phyloP scores from a whole-genome alignment of 1,284 basidiomycete species.

The Meira miltonrushii region DNA sequence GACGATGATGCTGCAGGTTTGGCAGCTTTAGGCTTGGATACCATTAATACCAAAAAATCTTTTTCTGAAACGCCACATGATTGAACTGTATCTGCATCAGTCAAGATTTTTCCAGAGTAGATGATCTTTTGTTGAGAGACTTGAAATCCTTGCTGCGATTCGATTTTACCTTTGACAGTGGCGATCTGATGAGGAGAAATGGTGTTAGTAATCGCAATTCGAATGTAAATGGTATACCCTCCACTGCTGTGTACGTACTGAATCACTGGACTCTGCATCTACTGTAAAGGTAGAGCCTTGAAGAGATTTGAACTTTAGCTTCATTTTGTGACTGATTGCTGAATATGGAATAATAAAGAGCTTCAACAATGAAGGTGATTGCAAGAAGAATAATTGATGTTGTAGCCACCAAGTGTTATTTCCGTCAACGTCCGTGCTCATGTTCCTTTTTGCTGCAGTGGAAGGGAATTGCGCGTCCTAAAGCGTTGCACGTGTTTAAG shows the following conservation, averaged over 20 bases:
- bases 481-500: too few relatives aligned
- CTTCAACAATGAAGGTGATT: too few relatives aligned
- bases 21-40: constrained; percentile 63
- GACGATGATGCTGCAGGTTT: constrained; percentile 22
- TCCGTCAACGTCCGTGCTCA: too few relatives aligned
- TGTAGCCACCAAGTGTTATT: too few relatives aligned
- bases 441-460: too few relatives aligned
- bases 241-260: constrained; percentile 15
- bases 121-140: constrained; percentile 83
- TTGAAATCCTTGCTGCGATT: constrained; percentile 68
- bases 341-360: neutral
- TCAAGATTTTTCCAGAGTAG: constrained; percentile 88
- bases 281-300: constrained; percentile 49
- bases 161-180: constrained; percentile 79
- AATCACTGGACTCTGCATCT: constrained; percentile 45
- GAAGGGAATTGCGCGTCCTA: too few relatives aligned
- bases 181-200: constrained; percentile 55
- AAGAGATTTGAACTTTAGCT: constrained; percentile 49
- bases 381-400: too few relatives aligned
- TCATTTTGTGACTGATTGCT: constrained; percentile 25
- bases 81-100: constrained; percentile 80
- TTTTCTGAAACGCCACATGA: constrained; percentile 94
- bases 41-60: constrained; percentile 97
- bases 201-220: neutral
- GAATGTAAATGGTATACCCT: neutral